Evolutionary conservation across 164 flowering plant species (phyloP).

Genomic region (Kingdonia uniflora): DNA sequence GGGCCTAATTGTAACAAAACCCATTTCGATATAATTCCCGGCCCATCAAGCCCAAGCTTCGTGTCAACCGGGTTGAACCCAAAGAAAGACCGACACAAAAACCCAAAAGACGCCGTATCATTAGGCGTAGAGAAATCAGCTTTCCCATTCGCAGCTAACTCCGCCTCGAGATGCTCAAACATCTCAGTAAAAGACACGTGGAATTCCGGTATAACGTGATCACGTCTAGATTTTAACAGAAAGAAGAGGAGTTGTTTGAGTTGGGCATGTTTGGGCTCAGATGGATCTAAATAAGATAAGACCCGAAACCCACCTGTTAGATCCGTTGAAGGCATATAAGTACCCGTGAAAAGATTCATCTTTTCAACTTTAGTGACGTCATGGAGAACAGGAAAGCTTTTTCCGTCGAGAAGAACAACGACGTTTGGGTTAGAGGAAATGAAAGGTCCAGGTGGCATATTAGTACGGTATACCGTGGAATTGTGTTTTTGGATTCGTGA

Average conservation of each 20-base stretch:
- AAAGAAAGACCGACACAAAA: constrained; percentile 6
- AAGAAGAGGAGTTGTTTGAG: constrained; percentile 12
- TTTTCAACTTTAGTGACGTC: constrained; percentile 11
- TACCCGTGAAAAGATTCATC: constrained; percentile 13
- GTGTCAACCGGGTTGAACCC: constrained; percentile 13
- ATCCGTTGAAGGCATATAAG: constrained; percentile 11
- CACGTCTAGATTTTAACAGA: constrained; percentile 6
- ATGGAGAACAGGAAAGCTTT: constrained; percentile 15
- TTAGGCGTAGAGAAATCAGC: constrained; percentile 1
- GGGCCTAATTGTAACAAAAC: constrained; percentile 15
- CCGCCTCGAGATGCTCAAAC: constrained; percentile 12
- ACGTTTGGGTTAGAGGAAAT: constrained; percentile 11
- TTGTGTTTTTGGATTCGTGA: constrained; percentile 8
- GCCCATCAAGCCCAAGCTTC: constrained; percentile 10
- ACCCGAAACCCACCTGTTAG: constrained; percentile 13
- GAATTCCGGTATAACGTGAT: constrained; percentile 14
- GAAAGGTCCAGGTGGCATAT: constrained; percentile 14
- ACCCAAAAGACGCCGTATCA: constrained; percentile 14
- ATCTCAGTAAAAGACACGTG: constrained; percentile 2
- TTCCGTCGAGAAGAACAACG: constrained; percentile 14
- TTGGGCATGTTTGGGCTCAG: constrained; percentile 13
- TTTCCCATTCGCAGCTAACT: constrained; percentile 4
- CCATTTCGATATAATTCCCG: constrained; percentile 11
- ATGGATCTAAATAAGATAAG: constrained; percentile 12
- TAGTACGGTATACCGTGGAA: constrained; percentile 10